Conservation (phyloP, 1,284 basidiomycete species). For the Leccinum holopus region DNA sequence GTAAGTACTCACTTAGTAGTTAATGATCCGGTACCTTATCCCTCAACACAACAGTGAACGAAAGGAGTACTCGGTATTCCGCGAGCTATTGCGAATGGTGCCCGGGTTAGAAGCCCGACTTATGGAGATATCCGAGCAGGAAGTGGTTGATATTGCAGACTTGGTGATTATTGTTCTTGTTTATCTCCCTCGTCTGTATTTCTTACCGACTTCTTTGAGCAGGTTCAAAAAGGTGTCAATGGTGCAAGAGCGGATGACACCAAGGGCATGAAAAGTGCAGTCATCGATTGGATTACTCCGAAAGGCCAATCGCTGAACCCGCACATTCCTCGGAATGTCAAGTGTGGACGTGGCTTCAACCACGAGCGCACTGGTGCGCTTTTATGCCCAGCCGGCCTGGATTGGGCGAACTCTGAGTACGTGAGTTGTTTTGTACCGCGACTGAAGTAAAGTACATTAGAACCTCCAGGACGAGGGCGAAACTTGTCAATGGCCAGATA, state of each 20-base stretch:
- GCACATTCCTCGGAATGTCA: constrained; percentile 10
- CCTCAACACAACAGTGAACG: not conserved
- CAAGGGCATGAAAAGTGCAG: not conserved
- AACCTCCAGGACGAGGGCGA: not conserved
- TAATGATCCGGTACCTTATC: not conserved
- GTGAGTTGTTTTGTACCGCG: not conserved
- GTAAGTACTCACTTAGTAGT: not conserved
- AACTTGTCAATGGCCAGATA: not conserved
- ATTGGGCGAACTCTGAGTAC: no score
- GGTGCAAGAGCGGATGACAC: constrained; percentile 7
- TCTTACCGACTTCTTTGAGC: not conserved
- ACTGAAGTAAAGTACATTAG: not conserved
- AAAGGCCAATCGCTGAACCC: constrained; percentile 1
- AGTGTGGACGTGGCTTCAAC: not conserved
- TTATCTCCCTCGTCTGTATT: no score
- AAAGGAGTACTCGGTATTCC: not conserved
- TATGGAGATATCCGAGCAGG: not conserved
- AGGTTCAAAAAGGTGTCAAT: constrained; percentile 5
- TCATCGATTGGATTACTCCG: constrained; percentile 1
- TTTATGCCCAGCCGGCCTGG: no score
- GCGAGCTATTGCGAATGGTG: not conserved
- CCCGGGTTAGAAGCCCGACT: not conserved
- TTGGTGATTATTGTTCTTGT: not conserved
- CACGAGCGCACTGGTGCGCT: no score
- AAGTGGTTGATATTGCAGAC: not conserved